A percentile compares a stretch with the other conserved stretches of the same genome.
These are phyloP conservation scores for Colletotrichum chlorophyti DNA, from an alignment of 2,329 filamentous ascomycete genomes.

Conservation along the genomic window DNA sequence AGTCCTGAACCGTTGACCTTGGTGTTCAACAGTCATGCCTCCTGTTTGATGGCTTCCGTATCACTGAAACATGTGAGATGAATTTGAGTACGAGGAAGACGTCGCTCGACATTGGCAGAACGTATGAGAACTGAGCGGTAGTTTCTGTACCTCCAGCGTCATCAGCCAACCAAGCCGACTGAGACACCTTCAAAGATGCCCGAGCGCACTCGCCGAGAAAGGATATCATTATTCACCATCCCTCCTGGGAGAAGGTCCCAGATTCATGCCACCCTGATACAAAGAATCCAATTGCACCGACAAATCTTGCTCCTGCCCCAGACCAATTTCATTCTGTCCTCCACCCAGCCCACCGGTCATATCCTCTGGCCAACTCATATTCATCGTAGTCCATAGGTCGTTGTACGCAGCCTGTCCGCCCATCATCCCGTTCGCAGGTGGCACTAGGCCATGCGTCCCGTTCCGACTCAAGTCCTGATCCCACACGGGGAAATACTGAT, in stretches of 20 bases:
- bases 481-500: constrained; percentile 54
- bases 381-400: constrained; percentile 58
- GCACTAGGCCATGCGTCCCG: neutral
- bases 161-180: too few relatives aligned
- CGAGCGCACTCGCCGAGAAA: too few relatives aligned
- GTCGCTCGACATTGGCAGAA: too few relatives aligned
- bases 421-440: neutral
- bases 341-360: neutral
- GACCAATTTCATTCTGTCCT: neutral
- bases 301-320: neutral
- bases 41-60: too few relatives aligned
- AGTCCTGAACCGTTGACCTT: too few relatives aligned
- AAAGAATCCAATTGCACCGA: constrained; percentile 3
- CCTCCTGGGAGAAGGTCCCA: constrained; percentile 1
- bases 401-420: constrained; percentile 40
- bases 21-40: too few relatives aligned
- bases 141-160: too few relatives aligned
- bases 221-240: too few relatives aligned
- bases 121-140: too few relatives aligned
- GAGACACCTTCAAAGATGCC: too few relatives aligned
- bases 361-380: constrained; percentile 48
- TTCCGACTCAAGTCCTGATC: constrained; percentile 41
- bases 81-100: too few relatives aligned
- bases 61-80: too few relatives aligned
- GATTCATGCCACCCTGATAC: neutral